A percentile compares a stretch with the other conserved stretches of the same genome.
These are phyloP conservation scores for Penicillium concentricum DNA, from an alignment of 2,329 filamentous ascomycete genomes.

Conservation along the genomic window DNA sequence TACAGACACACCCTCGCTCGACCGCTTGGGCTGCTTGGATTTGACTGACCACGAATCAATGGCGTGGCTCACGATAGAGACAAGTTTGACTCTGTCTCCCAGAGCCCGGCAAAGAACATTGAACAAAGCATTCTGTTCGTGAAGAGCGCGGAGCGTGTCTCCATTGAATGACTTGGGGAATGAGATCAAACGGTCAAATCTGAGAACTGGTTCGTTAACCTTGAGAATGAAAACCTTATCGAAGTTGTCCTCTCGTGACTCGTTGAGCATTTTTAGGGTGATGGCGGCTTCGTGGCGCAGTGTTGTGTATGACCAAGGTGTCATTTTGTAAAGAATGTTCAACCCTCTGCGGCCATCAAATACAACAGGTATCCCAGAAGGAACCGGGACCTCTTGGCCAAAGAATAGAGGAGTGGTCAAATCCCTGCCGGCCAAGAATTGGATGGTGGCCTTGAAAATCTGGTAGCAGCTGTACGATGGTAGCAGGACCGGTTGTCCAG, in stretches of 20 bases:
- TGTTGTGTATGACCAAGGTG: slow-evolving; percentile 72
- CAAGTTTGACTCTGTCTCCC: slow-evolving; percentile 68
- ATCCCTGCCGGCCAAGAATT: slow-evolving; percentile 75
- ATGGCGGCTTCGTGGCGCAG: slow-evolving; percentile 72
- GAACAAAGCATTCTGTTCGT: slow-evolving; percentile 51
- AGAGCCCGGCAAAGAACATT: slow-evolving; percentile 68
- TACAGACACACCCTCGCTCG: slow-evolving; percentile 52
- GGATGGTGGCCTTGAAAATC: slow-evolving; percentile 90
- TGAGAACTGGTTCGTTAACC: slow-evolving; percentile 51
- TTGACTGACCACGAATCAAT: slow-evolving; percentile 50
- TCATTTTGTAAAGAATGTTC: slow-evolving; percentile 91
- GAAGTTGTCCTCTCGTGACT: slow-evolving; percentile 75
- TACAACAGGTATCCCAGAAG: slow-evolving; percentile 63
- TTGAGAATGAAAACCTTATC: slow-evolving; percentile 75
- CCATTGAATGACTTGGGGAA: slow-evolving; percentile 30
- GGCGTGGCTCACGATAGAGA: slow-evolving; percentile 56
- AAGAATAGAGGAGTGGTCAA: slow-evolving; percentile 65
- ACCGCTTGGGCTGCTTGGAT: slow-evolving; percentile 31
- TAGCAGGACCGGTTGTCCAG: slow-evolving; percentile 70
- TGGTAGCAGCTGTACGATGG: slow-evolving; percentile 85
- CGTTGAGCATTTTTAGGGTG: slow-evolving; percentile 72
- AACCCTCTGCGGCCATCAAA: slow-evolving; percentile 73
- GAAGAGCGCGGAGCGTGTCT: slow-evolving; percentile 30
- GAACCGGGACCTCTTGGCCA: slow-evolving; percentile 32
- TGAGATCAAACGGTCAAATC: slow-evolving; percentile 55